Percentiles rank a stretch among this genome's conserved stretches.
Evolutionary conservation across 192 early-diverging fungal genomes (phyloP).

Genomic region (Linnemannia elongata): DNA sequence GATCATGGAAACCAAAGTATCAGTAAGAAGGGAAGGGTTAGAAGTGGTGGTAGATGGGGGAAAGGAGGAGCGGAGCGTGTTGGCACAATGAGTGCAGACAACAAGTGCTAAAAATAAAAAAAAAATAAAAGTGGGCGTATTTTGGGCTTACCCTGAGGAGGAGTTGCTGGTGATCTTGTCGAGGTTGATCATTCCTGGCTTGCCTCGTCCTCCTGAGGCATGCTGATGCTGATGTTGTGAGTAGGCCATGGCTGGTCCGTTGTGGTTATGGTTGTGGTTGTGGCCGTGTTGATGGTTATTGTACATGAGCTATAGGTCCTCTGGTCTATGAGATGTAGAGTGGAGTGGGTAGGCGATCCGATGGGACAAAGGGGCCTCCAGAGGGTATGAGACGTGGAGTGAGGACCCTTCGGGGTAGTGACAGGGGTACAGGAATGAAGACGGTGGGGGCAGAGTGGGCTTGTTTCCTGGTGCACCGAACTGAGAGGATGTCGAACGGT

Average conservation of each 20-base stretch:
- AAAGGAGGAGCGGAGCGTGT: too few relatives aligned
- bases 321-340: neutral
- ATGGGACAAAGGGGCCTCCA: neutral
- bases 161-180: constrained; percentile 53
- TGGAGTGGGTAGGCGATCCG: neutral
- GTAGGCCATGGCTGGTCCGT: constrained; percentile 15
- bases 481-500: neutral
- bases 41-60: neutral
- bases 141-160: constrained; percentile 35
- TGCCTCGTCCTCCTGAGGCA: constrained; percentile 14
- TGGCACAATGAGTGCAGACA: neutral
- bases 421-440: neutral
- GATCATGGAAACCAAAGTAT: neutral
- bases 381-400: neutral
- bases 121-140: neutral
- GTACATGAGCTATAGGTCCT: constrained; percentile 6
- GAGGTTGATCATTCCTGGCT: constrained; percentile 55
- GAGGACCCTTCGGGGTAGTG: constrained; percentile 9
- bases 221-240: constrained; percentile 23
- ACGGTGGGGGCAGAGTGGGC: neutral
- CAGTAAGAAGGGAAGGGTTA: neutral
- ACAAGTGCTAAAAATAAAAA: neutral
- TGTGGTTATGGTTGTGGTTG: constrained; percentile 6
- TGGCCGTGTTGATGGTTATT: constrained; percentile 21
- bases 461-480: neutral